These are phyloP conservation scores for Yamadazyma triangularis DNA, from an alignment of 1,139 yeast species.

Conservation along the genomic window DNA sequence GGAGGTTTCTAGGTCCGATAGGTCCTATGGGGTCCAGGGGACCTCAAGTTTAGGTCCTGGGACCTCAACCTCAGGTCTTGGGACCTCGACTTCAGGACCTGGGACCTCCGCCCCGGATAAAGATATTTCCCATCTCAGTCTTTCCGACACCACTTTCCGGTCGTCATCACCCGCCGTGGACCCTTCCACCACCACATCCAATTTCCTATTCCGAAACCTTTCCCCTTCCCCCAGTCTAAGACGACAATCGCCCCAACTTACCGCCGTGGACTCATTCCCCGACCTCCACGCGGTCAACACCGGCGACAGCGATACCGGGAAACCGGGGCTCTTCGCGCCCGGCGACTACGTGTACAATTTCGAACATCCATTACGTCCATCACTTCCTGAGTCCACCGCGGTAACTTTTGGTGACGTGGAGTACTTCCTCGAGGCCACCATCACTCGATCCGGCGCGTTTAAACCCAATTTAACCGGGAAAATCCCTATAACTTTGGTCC, in stretches of 20 bases:
- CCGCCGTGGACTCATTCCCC: conserved; percentile 14
- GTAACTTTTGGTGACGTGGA: conserved; percentile 79
- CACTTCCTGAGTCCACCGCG: conserved; percentile 73
- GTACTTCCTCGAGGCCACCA: conserved; percentile 62
- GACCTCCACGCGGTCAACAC: conserved; percentile 12
- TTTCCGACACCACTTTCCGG: conserved; percentile 20
- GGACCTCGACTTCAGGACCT: no score
- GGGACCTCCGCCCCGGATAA: no score
- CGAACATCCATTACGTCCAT: conserved; percentile 81
- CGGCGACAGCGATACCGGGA: conserved; percentile 18
- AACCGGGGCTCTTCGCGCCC: conserved; percentile 44
- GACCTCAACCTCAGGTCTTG: no score
- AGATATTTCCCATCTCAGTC: conserved; percentile 31
- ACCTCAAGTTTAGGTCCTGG: no score
- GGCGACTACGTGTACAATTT: conserved; percentile 92
- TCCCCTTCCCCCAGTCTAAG: conserved; percentile 21
- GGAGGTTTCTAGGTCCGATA: conserved; percentile 21
- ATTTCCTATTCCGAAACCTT: conserved; percentile 21
- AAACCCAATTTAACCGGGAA: conserved; percentile 67
- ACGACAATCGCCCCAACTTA: conserved; percentile 34
- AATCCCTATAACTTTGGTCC: conserved; percentile 59
- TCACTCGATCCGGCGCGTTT: conserved; percentile 81
- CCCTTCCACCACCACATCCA: conserved; percentile 1
- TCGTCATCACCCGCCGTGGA: conserved; percentile 17
- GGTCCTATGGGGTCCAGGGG: no score